phyloP scores from a whole-genome alignment of 2,329 filamentous ascomycete species.

The Aureobasidium pullulans region DNA sequence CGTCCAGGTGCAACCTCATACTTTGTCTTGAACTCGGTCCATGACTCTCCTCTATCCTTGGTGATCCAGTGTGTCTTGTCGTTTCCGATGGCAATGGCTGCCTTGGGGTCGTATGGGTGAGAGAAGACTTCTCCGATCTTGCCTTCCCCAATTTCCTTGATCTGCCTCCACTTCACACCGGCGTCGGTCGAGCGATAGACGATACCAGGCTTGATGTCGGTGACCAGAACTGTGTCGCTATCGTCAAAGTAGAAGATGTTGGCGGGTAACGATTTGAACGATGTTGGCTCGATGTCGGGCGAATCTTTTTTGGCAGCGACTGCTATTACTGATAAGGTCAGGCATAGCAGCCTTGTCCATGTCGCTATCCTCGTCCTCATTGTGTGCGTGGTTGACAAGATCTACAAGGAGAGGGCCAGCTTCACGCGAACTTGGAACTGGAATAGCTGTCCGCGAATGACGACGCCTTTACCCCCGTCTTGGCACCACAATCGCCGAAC shows the following conservation, averaged over 20 bases:
- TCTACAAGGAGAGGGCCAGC: not conserved
- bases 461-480: slow-evolving; percentile 8
- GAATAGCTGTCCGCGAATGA: slow-evolving; percentile 2
- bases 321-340: slow-evolving; percentile 11
- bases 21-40: slow-evolving; percentile 64
- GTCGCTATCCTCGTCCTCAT: slow-evolving; percentile 11
- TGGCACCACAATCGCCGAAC: not conserved
- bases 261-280: slow-evolving; percentile 59
- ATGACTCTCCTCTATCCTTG: slow-evolving; percentile 71
- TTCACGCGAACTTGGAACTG: not conserved
- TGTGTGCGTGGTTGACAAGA: not conserved
- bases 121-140: slow-evolving; percentile 57
- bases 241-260: slow-evolving; percentile 87
- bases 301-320: slow-evolving; percentile 23
- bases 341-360: slow-evolving; percentile 4
- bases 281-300: slow-evolving; percentile 57
- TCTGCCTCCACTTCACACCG: slow-evolving; percentile 64
- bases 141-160: slow-evolving; percentile 58
- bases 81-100: slow-evolving; percentile 70
- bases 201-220: slow-evolving; percentile 55
- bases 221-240: slow-evolving; percentile 71
- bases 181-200: slow-evolving; percentile 76
- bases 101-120: slow-evolving; percentile 70
- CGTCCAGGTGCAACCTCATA: slow-evolving; percentile 50
- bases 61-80: slow-evolving; percentile 73